Percentiles rank a stretch among this genome's conserved stretches.
phyloP scores from a whole-genome alignment of 2,329 filamentous ascomycete species.

The Pezicula rhizophila region DNA sequence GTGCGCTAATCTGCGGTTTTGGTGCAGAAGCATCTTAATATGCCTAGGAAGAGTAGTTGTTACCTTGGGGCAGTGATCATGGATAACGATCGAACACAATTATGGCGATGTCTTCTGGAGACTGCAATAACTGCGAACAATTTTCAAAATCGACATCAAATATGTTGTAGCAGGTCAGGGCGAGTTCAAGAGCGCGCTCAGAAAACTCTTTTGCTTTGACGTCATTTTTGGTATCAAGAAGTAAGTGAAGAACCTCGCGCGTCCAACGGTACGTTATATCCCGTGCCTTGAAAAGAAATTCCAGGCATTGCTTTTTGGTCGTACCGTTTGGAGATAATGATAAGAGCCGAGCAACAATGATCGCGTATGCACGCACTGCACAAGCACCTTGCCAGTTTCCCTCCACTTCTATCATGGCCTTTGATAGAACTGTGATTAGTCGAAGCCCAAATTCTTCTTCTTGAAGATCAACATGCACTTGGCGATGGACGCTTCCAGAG shows the following conservation, averaged over 20 bases:
- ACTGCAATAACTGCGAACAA: constrained; percentile 24
- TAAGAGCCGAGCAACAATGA: constrained; percentile 36
- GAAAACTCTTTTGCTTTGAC: constrained; percentile 26
- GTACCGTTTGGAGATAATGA: constrained; percentile 27
- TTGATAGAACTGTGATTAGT: constrained; percentile 29
- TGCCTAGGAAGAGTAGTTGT: constrained; percentile 44
- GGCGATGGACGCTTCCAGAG: constrained; percentile 17
- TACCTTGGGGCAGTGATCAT: constrained; percentile 27
- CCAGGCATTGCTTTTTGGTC: constrained; percentile 23
- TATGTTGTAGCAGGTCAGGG: constrained; percentile 36
- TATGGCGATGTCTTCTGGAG: constrained; percentile 22
- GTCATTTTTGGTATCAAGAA: constrained; percentile 17
- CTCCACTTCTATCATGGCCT: constrained; percentile 30
- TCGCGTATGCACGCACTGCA: constrained; percentile 33
- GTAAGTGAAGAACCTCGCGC: constrained; percentile 5
- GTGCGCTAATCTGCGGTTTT: constrained; percentile 9
- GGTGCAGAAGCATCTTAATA: constrained; percentile 38
- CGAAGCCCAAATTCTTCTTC: constrained; percentile 28
- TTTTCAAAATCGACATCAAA: constrained; percentile 36
- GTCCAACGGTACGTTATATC: constrained; percentile 35
- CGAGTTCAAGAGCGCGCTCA: constrained; percentile 31
- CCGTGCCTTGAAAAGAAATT: constrained; percentile 29
- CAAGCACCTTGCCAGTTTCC: constrained; percentile 46
- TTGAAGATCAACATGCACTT: constrained; percentile 30
- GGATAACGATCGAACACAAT: constrained; percentile 32